Evolutionary conservation across 805 yeast species (phyloP).

Genomic region (Metschnikowia hibisci): DNA sequence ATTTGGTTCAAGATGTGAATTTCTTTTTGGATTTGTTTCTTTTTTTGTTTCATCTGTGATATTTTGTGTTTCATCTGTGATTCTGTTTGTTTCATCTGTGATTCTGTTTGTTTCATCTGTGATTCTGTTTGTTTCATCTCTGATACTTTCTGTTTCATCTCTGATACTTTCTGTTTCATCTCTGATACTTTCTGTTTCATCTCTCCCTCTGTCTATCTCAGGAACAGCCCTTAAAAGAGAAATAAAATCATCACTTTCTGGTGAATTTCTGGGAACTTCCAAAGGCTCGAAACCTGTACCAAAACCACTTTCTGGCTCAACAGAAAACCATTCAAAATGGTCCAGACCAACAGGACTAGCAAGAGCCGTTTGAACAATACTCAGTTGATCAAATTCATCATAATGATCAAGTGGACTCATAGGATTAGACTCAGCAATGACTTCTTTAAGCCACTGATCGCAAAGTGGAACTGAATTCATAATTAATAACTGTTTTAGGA

Average conservation of each 20-base stretch:
- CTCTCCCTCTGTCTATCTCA: background rate
- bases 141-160: background rate
- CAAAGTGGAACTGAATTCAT: background rate
- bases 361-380: background rate
- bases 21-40: too few relatives aligned
- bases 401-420: background rate
- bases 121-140: too few relatives aligned
- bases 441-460: conserved; percentile 4
- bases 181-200: background rate
- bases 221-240: background rate
- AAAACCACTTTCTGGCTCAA: too few relatives aligned
- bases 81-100: too few relatives aligned
- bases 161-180: background rate
- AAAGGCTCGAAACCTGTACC: too few relatives aligned
- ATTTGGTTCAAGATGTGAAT: too few relatives aligned
- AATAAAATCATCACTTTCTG: background rate
- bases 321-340: too few relatives aligned
- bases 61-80: too few relatives aligned
- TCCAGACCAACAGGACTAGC: conserved; percentile 1
- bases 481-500: too few relatives aligned
- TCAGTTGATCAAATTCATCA: background rate
- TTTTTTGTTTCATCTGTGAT: too few relatives aligned
- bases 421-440: conserved; percentile 3
- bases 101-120: too few relatives aligned
- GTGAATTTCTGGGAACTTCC: conserved; percentile 4